Evolutionary conservation across 805 yeast species (phyloP).

Genomic region (Diddensiella caesifluorescens): DNA sequence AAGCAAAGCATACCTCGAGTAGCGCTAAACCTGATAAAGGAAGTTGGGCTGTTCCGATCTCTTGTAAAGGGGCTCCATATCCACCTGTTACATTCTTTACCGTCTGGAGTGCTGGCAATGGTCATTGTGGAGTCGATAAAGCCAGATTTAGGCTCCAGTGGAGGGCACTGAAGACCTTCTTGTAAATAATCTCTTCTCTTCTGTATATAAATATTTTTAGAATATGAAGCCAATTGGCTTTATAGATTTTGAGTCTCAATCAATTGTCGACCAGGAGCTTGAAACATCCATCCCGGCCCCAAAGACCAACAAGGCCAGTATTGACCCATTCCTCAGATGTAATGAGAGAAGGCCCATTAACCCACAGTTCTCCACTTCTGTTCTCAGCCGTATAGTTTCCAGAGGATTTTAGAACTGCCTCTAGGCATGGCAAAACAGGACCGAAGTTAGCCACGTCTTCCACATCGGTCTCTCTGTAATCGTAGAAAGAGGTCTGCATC

Average conservation of each 20-base stretch:
- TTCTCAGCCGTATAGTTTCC: conserved; percentile 21
- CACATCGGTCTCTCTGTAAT: conserved; percentile 18
- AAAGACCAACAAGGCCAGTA: conserved; percentile 23
- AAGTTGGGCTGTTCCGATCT: conserved; percentile 34
- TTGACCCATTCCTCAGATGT: conserved; percentile 23
- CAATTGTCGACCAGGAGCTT: conserved; percentile 8
- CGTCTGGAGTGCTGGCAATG: conserved; percentile 38
- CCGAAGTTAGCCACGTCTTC: conserved; percentile 24
- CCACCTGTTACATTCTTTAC: conserved; percentile 35
- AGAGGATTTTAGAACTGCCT: conserved; percentile 24
- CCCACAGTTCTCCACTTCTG: conserved; percentile 23
- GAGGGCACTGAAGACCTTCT: too few relatives aligned
- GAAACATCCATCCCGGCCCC: conserved; percentile 29
- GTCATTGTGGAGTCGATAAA: conserved; percentile 36
- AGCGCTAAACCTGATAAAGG: conserved; percentile 33
- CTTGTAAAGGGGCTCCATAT: conserved; percentile 35
- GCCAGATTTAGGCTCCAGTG: too few relatives aligned
- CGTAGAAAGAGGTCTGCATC: conserved; percentile 31
- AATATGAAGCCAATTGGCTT: too few relatives aligned
- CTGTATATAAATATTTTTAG: too few relatives aligned
- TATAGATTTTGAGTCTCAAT: too few relatives aligned
- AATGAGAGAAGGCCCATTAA: conserved; percentile 25
- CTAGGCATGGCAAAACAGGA: conserved; percentile 29
- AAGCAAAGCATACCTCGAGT: conserved; percentile 30
- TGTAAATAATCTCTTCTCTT: too few relatives aligned